phyloP scores from a whole-genome alignment of 2,329 filamentous ascomycete species.

The Aspergillus calidoustus region DNA sequence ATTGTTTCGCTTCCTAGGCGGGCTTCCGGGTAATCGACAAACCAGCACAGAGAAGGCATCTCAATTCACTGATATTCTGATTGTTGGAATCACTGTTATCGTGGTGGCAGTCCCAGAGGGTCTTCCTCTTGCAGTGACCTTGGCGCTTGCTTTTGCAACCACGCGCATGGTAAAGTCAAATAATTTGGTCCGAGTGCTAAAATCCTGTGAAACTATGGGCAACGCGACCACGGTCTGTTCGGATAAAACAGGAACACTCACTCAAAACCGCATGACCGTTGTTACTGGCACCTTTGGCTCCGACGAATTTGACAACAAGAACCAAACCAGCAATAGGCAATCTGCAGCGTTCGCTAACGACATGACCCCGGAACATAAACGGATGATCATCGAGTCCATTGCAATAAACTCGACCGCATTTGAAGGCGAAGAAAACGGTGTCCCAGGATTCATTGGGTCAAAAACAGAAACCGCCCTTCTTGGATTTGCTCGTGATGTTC shows the following conservation, averaged over 20 bases:
- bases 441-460: conserved; percentile 63
- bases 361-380: conserved; percentile 53
- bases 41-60: conserved; percentile 69
- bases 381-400: conserved; percentile 40
- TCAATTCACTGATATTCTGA: conserved; percentile 72
- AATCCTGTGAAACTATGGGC: conserved; percentile 78
- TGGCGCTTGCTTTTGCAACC: conserved; percentile 74
- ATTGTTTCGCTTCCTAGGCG: conserved; percentile 79
- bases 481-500: conserved; percentile 64
- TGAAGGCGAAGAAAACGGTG: conserved; percentile 58
- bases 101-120: conserved; percentile 71
- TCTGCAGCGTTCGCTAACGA: conserved; percentile 2
- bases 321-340: conserved; percentile 15
- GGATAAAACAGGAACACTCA: conserved; percentile 75
- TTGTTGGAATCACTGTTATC: conserved; percentile 75
- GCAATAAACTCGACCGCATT: conserved; percentile 66
- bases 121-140: conserved; percentile 72
- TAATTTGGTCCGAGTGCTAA: conserved; percentile 73
- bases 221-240: conserved; percentile 78
- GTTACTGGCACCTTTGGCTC: conserved; percentile 69
- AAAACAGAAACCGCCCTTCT: conserved; percentile 73
- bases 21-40: conserved; percentile 60
- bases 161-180: conserved; percentile 75
- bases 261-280: conserved; percentile 74
- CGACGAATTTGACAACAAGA: conserved; percentile 23